These are phyloP conservation scores for Diaporthe sp. DNA, from an alignment of 2,329 filamentous ascomycete genomes.

Conservation along the genomic window DNA sequence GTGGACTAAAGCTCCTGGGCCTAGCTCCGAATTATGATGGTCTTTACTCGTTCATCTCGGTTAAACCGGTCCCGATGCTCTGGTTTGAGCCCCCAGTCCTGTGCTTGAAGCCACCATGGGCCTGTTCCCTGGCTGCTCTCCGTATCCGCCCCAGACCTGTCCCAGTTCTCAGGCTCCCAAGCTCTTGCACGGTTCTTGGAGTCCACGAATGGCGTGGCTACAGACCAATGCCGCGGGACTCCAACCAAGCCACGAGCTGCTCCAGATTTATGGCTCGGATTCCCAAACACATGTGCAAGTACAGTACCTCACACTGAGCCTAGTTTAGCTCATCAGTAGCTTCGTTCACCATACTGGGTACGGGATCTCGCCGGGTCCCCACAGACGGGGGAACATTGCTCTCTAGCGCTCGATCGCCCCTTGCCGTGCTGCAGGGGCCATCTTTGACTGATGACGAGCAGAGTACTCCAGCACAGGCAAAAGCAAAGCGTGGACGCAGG, in stretches of 20 bases:
- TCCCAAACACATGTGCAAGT: conserved; percentile 8
- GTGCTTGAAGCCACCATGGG: conserved; percentile 13
- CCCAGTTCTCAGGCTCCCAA: not conserved
- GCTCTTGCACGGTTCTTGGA: not conserved
- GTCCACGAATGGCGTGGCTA: conserved; percentile 21
- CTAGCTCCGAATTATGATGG: not conserved
- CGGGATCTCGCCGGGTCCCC: conserved; percentile 7
- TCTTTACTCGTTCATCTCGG: conserved; percentile 1
- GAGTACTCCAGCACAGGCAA: conserved; percentile 11
- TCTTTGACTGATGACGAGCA: not conserved
- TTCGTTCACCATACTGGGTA: not conserved
- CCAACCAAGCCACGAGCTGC: not conserved
- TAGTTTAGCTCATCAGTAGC: conserved; percentile 22
- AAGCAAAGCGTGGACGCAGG: conserved; percentile 19
- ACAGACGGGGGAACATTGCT: not conserved
- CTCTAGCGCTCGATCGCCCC: conserved; percentile 17
- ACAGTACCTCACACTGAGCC: not conserved
- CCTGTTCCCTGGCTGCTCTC: not conserved
- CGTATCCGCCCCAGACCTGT: not conserved
- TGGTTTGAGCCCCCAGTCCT: conserved; percentile 8
- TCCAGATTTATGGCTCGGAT: not conserved
- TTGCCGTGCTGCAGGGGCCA: not conserved
- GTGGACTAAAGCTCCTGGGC: not conserved
- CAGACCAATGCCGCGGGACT: not conserved
- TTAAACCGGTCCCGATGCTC: conserved; percentile 13